These are phyloP conservation scores for Sambucus nigra DNA, from an alignment of 129 eudicot genomes.

Conservation along the genomic window DNA sequence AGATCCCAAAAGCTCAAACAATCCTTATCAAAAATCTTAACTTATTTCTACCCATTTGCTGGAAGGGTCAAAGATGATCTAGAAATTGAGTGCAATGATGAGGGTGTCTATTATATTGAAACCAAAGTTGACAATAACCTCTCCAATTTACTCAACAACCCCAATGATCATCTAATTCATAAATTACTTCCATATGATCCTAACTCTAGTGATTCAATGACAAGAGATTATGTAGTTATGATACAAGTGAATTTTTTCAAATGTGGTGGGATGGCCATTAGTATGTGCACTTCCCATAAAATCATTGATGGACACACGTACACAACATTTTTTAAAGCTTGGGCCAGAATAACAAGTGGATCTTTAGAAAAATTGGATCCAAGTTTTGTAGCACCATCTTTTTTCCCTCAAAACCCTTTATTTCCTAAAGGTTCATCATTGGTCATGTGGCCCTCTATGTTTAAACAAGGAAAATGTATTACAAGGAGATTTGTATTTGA, in stretches of 20 bases:
- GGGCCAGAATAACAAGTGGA: slow-evolving; percentile 1
- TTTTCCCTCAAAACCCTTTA: slow-evolving; percentile 14
- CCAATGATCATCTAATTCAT: background rate
- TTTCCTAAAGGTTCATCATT: background rate
- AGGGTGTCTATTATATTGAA: slow-evolving; percentile 3
- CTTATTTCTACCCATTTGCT: slow-evolving; percentile 6
- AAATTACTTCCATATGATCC: slow-evolving; percentile 1
- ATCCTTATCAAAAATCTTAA: background rate
- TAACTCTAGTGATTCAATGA: background rate
- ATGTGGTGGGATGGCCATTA: slow-evolving; percentile 7
- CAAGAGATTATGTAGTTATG: background rate
- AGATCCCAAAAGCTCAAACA: background rate
- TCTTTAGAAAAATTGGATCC: background rate
- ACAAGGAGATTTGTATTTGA: slow-evolving; percentile 17
- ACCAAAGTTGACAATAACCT: background rate
- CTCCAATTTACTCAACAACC: slow-evolving; percentile 4
- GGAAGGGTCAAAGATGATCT: slow-evolving; percentile 3
- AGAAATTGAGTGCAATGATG: slow-evolving; percentile 4
- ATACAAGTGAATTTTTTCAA: slow-evolving; percentile 5
- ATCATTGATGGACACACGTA: background rate
- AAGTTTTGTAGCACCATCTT: slow-evolving; percentile 4
- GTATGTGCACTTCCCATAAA: background rate
- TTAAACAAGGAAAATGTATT: background rate
- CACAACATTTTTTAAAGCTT: background rate
- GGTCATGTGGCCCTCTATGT: background rate